Evolutionary conservation across 116 monocot species (phyloP).

Genomic region (Cymodocea nodosa): DNA sequence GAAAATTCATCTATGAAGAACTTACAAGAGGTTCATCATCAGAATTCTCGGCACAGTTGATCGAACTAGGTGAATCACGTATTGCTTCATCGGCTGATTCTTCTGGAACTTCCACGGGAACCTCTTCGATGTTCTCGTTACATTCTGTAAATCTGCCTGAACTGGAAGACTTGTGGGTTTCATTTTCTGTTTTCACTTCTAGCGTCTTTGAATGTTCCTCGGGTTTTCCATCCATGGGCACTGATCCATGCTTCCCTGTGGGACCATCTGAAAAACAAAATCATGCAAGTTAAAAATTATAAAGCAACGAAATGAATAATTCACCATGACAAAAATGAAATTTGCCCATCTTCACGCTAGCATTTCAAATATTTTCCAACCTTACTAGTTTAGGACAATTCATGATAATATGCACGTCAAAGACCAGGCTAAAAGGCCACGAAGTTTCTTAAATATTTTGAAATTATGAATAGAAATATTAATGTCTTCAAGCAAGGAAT

Average conservation of each 20-base stretch:
- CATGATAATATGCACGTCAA: neutral
- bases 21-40: slow-evolving; percentile 37
- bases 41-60: slow-evolving; percentile 9
- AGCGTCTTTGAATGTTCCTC: neutral
- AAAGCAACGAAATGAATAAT: neutral
- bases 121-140: neutral
- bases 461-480: neutral
- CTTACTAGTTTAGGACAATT: neutral
- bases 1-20: neutral
- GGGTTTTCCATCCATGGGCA: neutral
- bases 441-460: neutral
- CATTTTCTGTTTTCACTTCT: neutral
- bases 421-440: too few relatives aligned
- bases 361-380: neutral
- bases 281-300: neutral
- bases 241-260: neutral
- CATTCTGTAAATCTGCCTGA: neutral
- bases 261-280: neutral
- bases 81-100: neutral
- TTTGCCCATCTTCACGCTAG: neutral
- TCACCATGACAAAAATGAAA: neutral
- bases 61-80: neutral
- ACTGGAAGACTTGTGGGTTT: neutral
- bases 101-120: neutral
- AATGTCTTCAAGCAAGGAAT: neutral